phyloP scores from a whole-genome alignment of 441 rosid genomes.

The Brassica balearica region DNA sequence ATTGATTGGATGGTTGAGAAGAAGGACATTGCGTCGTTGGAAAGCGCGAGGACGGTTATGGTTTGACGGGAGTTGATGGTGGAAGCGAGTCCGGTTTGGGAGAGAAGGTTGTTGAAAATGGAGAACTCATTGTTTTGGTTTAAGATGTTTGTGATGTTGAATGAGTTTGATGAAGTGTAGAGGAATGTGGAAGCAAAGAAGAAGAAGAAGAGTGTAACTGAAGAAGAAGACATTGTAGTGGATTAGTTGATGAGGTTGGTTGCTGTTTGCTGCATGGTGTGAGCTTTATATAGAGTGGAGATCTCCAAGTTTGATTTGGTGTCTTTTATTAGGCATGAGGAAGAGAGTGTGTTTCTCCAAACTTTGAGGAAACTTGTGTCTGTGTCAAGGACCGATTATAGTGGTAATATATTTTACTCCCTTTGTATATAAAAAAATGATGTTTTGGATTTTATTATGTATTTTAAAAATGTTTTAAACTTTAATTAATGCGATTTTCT shows the following conservation, averaged over 20 bases:
- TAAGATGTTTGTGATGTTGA: constrained; percentile 43
- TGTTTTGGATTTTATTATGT: not conserved
- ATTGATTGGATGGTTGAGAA: constrained; percentile 9
- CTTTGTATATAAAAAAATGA: no score
- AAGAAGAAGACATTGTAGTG: constrained; percentile 27
- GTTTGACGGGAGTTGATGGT: constrained; percentile 37
- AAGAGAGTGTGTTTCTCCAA: constrained; percentile 40
- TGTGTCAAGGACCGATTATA: constrained; percentile 29
- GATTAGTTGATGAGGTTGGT: not conserved
- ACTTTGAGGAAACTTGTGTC: constrained; percentile 25
- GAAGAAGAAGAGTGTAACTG: constrained; percentile 27
- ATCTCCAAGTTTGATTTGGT: not conserved
- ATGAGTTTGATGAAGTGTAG: constrained; percentile 29
- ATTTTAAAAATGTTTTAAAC: no score
- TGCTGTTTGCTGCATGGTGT: not conserved
- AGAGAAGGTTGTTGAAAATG: constrained; percentile 31
- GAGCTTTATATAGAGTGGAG: constrained; percentile 31
- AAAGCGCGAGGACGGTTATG: constrained; percentile 39
- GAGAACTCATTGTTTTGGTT: constrained; percentile 34
- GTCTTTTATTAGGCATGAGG: constrained; percentile 17
- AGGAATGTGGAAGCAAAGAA: constrained; percentile 32
- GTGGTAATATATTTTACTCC: not conserved
- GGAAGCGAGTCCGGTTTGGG: constrained; percentile 36
- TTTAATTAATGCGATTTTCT: no score
- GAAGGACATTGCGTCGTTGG: constrained; percentile 22